phyloP scores from a whole-genome alignment of 1,139 yeast species.

The Debaryomycetaceae sp. region DNA sequence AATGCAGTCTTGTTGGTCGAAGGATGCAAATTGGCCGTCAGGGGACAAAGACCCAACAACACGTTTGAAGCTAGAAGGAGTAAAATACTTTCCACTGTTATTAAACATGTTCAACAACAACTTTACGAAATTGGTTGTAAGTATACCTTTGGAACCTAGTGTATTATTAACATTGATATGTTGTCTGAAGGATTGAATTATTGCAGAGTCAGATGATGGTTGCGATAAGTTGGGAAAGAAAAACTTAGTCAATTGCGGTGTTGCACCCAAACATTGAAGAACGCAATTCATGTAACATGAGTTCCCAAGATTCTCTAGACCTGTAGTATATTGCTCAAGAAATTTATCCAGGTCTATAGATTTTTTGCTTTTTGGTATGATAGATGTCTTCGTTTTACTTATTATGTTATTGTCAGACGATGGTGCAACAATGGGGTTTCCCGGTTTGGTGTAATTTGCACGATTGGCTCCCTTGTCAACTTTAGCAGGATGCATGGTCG shows the following conservation, averaged over 20 bases:
- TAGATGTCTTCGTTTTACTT: background rate
- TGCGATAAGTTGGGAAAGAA: conserved; percentile 30
- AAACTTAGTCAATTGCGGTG: conserved; percentile 40
- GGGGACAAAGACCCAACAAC: conserved; percentile 70
- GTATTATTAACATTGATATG: conserved; percentile 74
- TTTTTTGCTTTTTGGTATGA: background rate
- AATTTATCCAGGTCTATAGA: conserved; percentile 16
- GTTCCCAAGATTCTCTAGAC: conserved; percentile 80
- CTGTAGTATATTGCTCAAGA: conserved; percentile 42
- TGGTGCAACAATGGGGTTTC: background rate
- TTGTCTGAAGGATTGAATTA: conserved; percentile 48
- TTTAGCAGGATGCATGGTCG: background rate
- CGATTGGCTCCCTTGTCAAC: too few relatives aligned
- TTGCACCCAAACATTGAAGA: conserved; percentile 69
- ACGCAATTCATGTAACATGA: conserved; percentile 94
- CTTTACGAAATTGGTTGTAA: conserved; percentile 71
- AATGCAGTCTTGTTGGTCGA: conserved; percentile 90
- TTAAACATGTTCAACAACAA: conserved; percentile 59
- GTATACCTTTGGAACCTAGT: conserved; percentile 78
- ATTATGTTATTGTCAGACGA: background rate
- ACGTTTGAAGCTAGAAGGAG: conserved; percentile 58
- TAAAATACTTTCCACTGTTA: conserved; percentile 45
- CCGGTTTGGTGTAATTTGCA: too few relatives aligned
- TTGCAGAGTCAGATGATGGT: conserved; percentile 14
- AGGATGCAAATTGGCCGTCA: conserved; percentile 57